Conservation (phyloP, 305 asterid genomes). For the Ilex paraguariensis region DNA sequence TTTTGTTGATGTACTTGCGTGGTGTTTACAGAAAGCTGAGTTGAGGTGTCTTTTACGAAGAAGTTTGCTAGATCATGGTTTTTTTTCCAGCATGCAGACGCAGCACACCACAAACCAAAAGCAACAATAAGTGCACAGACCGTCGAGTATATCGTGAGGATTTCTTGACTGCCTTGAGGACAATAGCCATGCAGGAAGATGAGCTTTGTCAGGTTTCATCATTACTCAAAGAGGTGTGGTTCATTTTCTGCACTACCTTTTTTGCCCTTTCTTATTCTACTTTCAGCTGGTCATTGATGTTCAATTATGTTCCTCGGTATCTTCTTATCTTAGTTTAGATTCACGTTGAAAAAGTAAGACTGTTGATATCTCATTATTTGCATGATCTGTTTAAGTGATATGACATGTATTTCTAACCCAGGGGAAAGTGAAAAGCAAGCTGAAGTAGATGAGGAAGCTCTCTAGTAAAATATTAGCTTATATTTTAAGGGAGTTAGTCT, state of each 20-base stretch:
- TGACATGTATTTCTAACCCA: no score
- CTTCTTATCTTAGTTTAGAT: not conserved
- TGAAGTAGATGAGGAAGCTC: not conserved
- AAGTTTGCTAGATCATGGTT: constrained; percentile 61
- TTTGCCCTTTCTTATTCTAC: not conserved
- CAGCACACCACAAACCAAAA: constrained; percentile 18
- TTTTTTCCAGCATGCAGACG: constrained; percentile 47
- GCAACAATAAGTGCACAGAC: constrained; percentile 17
- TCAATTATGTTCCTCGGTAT: not conserved
- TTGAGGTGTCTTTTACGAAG: constrained; percentile 73
- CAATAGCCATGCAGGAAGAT: constrained; percentile 71
- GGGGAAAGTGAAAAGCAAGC: not conserved
- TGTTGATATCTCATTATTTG: no score
- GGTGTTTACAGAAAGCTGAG: constrained; percentile 60
- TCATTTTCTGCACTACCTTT: constrained; percentile 9
- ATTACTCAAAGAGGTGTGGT: constrained; percentile 69
- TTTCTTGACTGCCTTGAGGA: constrained; percentile 72
- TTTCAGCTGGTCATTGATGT: not conserved
- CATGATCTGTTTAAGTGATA: not conserved
- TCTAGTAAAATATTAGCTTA: not conserved
- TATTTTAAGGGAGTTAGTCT: no score
- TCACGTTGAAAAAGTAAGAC: no score
- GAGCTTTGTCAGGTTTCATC: constrained; percentile 68
- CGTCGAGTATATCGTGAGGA: constrained; percentile 62
- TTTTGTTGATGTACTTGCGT: no score